phyloP scores from a whole-genome alignment of 371 early-diverging fungal species.

The Mortierella sp. region DNA sequence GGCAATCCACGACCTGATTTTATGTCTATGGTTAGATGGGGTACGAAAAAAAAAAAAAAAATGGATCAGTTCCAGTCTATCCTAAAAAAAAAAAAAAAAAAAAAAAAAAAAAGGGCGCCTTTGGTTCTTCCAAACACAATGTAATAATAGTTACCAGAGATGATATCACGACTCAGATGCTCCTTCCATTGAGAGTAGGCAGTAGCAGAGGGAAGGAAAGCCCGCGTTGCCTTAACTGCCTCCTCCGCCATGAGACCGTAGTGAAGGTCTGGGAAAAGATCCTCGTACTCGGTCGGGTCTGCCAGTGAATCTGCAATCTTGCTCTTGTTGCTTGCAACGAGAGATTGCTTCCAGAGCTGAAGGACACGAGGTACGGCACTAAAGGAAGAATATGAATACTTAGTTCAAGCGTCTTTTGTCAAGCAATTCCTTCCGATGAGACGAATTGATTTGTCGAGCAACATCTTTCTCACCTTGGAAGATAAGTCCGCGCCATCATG shows the following conservation, averaged over 20 bases:
- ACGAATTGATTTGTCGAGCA: constrained; percentile 53
- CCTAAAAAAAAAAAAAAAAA: background rate
- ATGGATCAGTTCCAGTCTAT: background rate
- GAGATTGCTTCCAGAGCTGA: constrained; percentile 81
- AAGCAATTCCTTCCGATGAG: background rate
- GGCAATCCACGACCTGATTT: background rate
- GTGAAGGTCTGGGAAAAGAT: constrained; percentile 85
- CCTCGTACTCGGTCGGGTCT: constrained; percentile 83
- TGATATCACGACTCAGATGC: constrained; percentile 61
- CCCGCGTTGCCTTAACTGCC: constrained; percentile 51
- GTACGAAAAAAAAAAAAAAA: background rate
- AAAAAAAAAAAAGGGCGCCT: background rate
- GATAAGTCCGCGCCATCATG: constrained; percentile 90
- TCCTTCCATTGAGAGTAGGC: constrained; percentile 70
- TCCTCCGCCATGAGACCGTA: constrained; percentile 64
- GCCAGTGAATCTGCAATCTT: constrained; percentile 93
- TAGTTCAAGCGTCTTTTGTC: background rate
- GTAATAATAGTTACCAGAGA: constrained; percentile 53
- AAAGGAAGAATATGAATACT: background rate
- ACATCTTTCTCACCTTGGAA: constrained; percentile 77
- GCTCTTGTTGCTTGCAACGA: constrained; percentile 72
- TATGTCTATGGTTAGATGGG: no score
- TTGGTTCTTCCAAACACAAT: constrained; percentile 4
- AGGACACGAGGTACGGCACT: constrained; percentile 78
- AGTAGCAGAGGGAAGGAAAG: constrained; percentile 51